Evolutionary conservation across 441 rosid species (phyloP).

Genomic region (Lepidium campestre): DNA sequence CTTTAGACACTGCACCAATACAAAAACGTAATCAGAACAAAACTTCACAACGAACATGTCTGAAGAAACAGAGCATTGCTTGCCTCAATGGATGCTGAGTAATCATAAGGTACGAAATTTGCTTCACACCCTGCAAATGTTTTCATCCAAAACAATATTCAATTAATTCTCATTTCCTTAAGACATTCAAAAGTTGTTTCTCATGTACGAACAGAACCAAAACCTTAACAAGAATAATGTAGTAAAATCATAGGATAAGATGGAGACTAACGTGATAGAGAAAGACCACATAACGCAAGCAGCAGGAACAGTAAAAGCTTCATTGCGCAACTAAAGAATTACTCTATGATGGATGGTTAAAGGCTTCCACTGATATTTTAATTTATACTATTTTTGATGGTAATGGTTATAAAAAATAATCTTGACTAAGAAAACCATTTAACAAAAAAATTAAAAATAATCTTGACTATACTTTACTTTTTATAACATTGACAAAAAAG

Average conservation of each 20-base stretch:
- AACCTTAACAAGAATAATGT: not conserved
- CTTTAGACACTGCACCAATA: constrained; percentile 42
- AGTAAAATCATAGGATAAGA: not conserved
- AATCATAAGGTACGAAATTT: constrained; percentile 50
- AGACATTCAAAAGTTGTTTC: not conserved
- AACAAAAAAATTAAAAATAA: not conserved
- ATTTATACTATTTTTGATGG: not conserved
- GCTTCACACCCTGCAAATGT: constrained; percentile 32
- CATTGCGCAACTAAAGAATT: not conserved
- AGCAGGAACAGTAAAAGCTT: constrained; percentile 8
- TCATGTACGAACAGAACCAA: not conserved
- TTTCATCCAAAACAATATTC: not conserved
- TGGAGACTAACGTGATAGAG: constrained; percentile 13
- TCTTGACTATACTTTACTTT: not conserved
- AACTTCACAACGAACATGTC: not conserved
- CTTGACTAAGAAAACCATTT: not conserved
- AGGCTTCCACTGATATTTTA: not conserved
- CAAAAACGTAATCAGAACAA: not conserved
- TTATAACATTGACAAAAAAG: too few relatives aligned
- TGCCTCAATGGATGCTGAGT: constrained; percentile 51
- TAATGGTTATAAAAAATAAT: not conserved
- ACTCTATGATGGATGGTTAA: not conserved
- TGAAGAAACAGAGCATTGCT: not conserved
- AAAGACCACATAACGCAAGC: constrained; percentile 12
- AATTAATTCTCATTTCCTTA: not conserved